A percentile compares a stretch with the other conserved stretches of the same genome.
Evolutionary conservation across 805 yeast genomes (phyloP).

Genomic region (Pichia scutulata): DNA sequence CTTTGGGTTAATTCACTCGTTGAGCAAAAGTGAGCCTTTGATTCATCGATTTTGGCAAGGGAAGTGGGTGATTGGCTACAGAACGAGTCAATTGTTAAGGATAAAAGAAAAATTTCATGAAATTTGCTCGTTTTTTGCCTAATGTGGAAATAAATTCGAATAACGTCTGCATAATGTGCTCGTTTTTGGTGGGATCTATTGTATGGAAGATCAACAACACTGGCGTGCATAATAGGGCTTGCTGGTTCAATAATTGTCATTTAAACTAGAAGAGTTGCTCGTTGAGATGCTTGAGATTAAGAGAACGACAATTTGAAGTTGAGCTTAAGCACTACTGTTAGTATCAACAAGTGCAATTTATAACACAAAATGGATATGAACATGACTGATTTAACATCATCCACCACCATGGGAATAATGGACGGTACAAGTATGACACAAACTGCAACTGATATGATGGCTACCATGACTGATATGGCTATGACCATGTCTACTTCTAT

Average conservation of each 20-base stretch:
- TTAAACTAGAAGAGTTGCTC: neutral
- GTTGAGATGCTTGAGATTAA: neutral
- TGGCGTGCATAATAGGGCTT: neutral
- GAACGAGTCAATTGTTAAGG: neutral
- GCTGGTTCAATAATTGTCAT: neutral
- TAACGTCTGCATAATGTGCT: neutral
- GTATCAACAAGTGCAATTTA: neutral
- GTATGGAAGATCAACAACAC: neutral
- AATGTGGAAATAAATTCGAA: neutral
- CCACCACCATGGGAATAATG: constrained; percentile 3
- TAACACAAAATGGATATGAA: neutral
- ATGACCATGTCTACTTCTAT: neutral
- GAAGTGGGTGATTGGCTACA: neutral
- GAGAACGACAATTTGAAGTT: neutral
- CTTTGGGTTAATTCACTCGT: neutral
- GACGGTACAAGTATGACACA: neutral
- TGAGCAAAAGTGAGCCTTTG: too few relatives aligned
- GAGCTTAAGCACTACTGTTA: too few relatives aligned
- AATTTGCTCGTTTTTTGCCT: neutral
- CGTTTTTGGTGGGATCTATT: neutral
- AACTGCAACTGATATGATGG: neutral
- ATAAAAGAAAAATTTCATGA: neutral
- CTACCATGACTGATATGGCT: constrained; percentile 2
- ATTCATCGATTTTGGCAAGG: too few relatives aligned
- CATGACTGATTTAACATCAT: neutral